Conservation (phyloP, 2,329 filamentous ascomycete species). For the Blumeria graminis region DNA sequence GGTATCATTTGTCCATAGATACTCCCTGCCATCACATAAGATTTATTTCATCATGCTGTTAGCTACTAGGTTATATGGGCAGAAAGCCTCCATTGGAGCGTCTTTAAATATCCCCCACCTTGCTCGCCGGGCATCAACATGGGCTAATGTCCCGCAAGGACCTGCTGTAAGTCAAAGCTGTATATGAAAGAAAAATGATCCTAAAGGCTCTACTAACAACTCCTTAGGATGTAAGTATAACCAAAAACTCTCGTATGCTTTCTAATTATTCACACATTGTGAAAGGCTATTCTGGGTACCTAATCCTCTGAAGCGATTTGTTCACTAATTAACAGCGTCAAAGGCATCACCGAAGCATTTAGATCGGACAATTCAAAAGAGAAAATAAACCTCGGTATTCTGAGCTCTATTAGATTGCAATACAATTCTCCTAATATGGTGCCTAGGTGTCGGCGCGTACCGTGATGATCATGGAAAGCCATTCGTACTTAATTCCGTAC, state of each 20-base stretch:
- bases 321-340: not conserved
- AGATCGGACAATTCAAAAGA: conserved; percentile 82
- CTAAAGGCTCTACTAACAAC: conserved; percentile 1
- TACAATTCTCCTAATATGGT: not conserved
- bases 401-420: not conserved
- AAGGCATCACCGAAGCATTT: conserved; percentile 92
- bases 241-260: not conserved
- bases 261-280: conserved; percentile 12
- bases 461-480: conserved; percentile 96
- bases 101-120: not conserved
- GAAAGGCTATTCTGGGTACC: conserved; percentile 54
- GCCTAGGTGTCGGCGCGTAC: conserved; percentile 76
- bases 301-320: conserved; percentile 2
- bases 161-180: conserved; percentile 48
- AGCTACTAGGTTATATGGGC: too few species aligned
- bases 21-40: too few species aligned
- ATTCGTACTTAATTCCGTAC: conserved; percentile 86
- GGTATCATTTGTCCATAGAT: too few species aligned
- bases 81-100: too few species aligned
- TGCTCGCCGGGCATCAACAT: conserved; percentile 34
- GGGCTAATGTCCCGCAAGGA: conserved; percentile 78
- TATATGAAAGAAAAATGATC: conserved; percentile 1
- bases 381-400: conserved; percentile 89
- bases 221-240: conserved; percentile 16
- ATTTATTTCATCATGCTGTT: too few species aligned